A percentile compares a stretch with the other conserved stretches of the same genome.
Conservation (phyloP, 768 basidiomycete species). For the Lactarius deliciosus region DNA sequence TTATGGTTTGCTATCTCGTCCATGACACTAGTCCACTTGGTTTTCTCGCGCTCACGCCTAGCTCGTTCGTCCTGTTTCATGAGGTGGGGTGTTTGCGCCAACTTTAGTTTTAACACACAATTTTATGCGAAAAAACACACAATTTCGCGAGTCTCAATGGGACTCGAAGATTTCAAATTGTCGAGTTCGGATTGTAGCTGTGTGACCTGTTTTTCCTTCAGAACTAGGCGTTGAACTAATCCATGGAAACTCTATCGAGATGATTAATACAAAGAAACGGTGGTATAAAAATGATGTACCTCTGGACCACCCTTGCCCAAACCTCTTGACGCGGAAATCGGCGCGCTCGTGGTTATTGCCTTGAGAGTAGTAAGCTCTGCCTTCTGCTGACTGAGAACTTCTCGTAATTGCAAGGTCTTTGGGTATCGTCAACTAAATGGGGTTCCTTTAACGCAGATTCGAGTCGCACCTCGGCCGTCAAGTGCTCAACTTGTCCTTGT, state of each 20-base stretch:
- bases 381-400: constrained; percentile 59
- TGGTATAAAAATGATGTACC: constrained; percentile 39
- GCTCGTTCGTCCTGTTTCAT: constrained; percentile 63
- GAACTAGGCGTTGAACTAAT: constrained; percentile 73
- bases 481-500: constrained; percentile 57
- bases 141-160: constrained; percentile 54
- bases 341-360: constrained; percentile 44
- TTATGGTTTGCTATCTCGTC: constrained; percentile 76
- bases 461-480: constrained; percentile 63
- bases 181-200: constrained; percentile 74
- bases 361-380: constrained; percentile 68
- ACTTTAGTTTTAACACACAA: neutral
- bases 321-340: constrained; percentile 41
- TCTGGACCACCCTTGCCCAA: constrained; percentile 55
- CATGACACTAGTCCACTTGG: constrained; percentile 67
- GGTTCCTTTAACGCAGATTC: neutral
- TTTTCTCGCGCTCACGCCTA: constrained; percentile 71
- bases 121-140: constrained; percentile 42
- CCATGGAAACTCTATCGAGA: constrained; percentile 60
- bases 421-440: neutral
- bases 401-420: constrained; percentile 52
- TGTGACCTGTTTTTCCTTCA: constrained; percentile 83
- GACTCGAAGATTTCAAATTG: constrained; percentile 56
- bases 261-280: constrained; percentile 10
- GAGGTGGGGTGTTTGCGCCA: neutral